Evolutionary conservation across 2,329 filamentous ascomycete species (phyloP), one percentile per base, ranked within the genome.

Genomic region (Phaeosphaeria sp.): DNA sequence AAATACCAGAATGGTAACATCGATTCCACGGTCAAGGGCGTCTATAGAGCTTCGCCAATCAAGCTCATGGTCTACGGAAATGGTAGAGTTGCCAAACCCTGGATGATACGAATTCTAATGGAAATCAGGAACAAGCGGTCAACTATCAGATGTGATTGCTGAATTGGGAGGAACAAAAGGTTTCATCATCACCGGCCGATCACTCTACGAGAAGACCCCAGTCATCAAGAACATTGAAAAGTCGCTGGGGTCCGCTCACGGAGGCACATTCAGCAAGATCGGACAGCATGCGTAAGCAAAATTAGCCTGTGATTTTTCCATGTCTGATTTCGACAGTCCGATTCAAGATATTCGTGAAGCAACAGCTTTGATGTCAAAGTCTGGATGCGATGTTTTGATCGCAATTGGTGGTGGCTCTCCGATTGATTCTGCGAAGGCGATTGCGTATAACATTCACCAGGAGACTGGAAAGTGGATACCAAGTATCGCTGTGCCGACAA

Each of bases 181-280:
- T 0, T 86, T 85, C 69, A 83, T 86, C 61, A 80, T 86, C 42
- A 86, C 84, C 1, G 83, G 83, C 18, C 76, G 72, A 27, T 85
- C 84, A 1, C 77, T 87, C 1, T 82, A 82, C 25, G 82, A 77
- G 55, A 86, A 84, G 67, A 86, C 84, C 0, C 74, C 79, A 0
- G 77, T 87, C 11, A 82, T 87, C 66, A 81, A 82, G 59, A 74
- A 82, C 27, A 79, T 86, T 10, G 83, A 86, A 71, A 72, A 78
- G 41, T 72, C 81, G 3, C 74, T 86, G 3, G 80, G 78, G 15
- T 61, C 73, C 15, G 73, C 78, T 11, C 82, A 85, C 64, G 84
- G 83, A 17, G 81, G 82, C 48, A 86, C 84, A 1, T 86, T 84
- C 65, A 79, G 79, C 68, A 81, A 82, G 60, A 85, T 87, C 56